Evolutionary conservation across 805 yeast genomes (phyloP).

Genomic region (Starmerella bombicola): DNA sequence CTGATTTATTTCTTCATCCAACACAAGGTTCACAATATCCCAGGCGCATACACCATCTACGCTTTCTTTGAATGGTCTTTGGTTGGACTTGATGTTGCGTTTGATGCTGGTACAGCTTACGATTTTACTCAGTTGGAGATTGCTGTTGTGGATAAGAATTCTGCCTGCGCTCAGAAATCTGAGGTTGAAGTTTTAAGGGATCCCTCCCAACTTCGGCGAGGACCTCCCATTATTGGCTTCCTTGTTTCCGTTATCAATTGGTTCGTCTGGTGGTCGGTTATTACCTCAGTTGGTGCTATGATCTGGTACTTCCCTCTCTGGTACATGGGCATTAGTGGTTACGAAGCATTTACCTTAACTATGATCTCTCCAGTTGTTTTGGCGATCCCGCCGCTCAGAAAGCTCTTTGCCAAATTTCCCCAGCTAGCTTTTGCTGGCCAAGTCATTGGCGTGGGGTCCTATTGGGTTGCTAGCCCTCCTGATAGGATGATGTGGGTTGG

Average conservation of each 20-base stretch:
- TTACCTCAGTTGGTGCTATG: slow-evolving; percentile 69
- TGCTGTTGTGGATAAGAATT: slow-evolving; percentile 25
- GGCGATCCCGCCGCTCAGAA: slow-evolving; percentile 35
- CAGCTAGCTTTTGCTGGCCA: slow-evolving; percentile 44
- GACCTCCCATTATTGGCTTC: slow-evolving; percentile 26
- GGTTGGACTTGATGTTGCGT: slow-evolving; percentile 68
- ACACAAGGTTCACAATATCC: slow-evolving; percentile 71
- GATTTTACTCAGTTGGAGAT: slow-evolving; percentile 61
- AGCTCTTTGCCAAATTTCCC: slow-evolving; percentile 36
- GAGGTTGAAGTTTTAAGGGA: slow-evolving; percentile 15
- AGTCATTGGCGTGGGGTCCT: slow-evolving; percentile 64
- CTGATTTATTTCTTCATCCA: slow-evolving; percentile 80
- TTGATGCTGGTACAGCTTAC: slow-evolving; percentile 63
- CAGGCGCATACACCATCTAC: slow-evolving; percentile 94
- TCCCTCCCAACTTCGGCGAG: slow-evolving; percentile 19
- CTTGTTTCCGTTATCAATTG: slow-evolving; percentile 41
- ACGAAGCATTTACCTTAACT: slow-evolving; percentile 42
- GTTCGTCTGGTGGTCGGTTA: slow-evolving; percentile 71
- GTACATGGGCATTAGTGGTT: slow-evolving; percentile 96
- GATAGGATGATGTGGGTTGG: slow-evolving; percentile 52
- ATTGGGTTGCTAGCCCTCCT: slow-evolving; percentile 54
- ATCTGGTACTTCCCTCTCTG: slow-evolving; percentile 97
- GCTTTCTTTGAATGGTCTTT: slow-evolving; percentile 93
- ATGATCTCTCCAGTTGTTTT: slow-evolving; percentile 43
- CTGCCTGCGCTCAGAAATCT: slow-evolving; percentile 16